These are phyloP conservation scores for Gnetum montanum DNA, from an alignment of 75 land plant species.

Conservation along the genomic window DNA sequence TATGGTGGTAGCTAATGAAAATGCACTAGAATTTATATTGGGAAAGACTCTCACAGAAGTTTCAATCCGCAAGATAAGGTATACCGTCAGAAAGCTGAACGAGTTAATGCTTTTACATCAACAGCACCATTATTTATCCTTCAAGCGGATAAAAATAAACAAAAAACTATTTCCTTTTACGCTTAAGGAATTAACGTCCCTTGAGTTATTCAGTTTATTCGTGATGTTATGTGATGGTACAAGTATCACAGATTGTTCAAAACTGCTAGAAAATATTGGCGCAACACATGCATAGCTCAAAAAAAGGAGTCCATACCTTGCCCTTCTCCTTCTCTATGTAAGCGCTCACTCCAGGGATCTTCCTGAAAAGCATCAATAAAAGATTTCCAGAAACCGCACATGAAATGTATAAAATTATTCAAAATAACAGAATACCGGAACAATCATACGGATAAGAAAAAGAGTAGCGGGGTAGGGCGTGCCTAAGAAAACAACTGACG, in stretches of 20 bases:
- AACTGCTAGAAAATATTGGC: neutral
- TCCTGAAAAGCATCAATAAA: conserved; percentile 32
- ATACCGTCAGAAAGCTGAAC: no score
- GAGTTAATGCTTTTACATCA: no score
- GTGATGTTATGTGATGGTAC: neutral
- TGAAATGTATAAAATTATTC: neutral
- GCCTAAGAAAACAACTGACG: conserved; percentile 30
- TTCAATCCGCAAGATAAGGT: no score
- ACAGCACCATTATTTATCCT: no score
- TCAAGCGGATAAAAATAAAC: no score
- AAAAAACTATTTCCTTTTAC: no score
- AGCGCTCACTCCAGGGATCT: conserved; percentile 52
- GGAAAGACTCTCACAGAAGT: no score
- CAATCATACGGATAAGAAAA: no score
- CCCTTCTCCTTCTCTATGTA: conserved; percentile 64
- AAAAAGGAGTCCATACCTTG: conserved; percentile 39
- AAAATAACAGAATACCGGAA: neutral
- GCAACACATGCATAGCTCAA: neutral
- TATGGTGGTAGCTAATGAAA: no score
- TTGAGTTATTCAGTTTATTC: neutral
- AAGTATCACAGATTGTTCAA: neutral
- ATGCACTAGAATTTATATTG: no score
- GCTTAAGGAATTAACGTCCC: no score
- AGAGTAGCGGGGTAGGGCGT: neutral
- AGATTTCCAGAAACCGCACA: neutral